These are phyloP conservation scores for Trichoderma sp. DNA, from an alignment of 2,329 filamentous ascomycete species.

Conservation along the genomic window DNA sequence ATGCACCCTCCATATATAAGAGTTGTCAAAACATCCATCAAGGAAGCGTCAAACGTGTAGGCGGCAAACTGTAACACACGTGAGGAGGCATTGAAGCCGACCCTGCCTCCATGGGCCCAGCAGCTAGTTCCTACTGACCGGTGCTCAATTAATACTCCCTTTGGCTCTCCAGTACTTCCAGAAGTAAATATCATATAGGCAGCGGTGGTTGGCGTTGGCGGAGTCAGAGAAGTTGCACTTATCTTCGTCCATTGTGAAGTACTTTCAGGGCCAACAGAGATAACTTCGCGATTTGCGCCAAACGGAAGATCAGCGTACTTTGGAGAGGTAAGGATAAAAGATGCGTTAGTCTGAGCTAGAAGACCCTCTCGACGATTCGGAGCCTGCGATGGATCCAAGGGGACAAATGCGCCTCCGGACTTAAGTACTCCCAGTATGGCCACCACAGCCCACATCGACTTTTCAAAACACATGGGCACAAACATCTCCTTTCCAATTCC, in stretches of 20 bases:
- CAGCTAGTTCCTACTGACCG: neutral
- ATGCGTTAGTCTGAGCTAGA: neutral
- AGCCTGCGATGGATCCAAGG: neutral
- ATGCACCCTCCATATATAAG: constrained; percentile 30
- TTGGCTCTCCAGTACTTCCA: constrained; percentile 1
- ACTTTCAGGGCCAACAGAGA: neutral
- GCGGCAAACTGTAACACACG: constrained; percentile 37
- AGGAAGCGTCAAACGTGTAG: constrained; percentile 23
- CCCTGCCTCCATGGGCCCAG: too few relatives aligned
- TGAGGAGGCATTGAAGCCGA: constrained; percentile 28
- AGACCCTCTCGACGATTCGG: neutral
- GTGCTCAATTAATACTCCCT: neutral
- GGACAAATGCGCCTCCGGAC: constrained; percentile 29
- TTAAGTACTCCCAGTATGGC: constrained; percentile 37
- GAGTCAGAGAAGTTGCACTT: neutral
- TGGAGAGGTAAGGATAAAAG: neutral
- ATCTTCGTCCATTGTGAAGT: neutral
- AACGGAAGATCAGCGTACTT: too few relatives aligned
- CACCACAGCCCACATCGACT: constrained; percentile 35
- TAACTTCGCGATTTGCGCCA: too few relatives aligned
- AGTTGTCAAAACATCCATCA: constrained; percentile 29
- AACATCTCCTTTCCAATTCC: constrained; percentile 4
- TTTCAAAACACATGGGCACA: constrained; percentile 37
- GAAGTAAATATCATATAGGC: constrained; percentile 2
- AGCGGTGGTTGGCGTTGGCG: too few relatives aligned